Percentiles rank a stretch among this genome's conserved stretches.
Evolutionary conservation across 305 asterid species (phyloP).

Genomic region (Solanum hybrid): DNA sequence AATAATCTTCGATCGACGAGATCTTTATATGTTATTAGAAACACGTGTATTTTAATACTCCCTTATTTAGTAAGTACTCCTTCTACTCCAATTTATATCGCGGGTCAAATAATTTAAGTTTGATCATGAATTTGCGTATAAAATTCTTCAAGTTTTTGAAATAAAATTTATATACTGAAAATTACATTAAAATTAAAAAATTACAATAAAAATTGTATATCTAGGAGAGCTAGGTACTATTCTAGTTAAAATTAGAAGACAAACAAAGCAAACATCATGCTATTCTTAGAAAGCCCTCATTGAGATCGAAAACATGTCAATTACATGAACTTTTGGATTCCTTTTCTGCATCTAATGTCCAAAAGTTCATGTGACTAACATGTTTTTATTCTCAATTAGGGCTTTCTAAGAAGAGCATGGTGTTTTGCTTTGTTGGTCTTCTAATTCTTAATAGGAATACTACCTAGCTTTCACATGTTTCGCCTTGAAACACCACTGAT

Average conservation of each 20-base stretch:
- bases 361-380: background rate
- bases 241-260: conserved; percentile 25
- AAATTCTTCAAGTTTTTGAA: background rate
- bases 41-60: background rate
- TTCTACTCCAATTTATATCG: background rate
- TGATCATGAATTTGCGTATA: background rate
- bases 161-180: background rate
- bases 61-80: background rate
- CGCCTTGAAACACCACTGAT: conserved; percentile 61
- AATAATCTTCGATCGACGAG: background rate
- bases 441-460: conserved; percentile 47
- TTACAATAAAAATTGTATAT: background rate
- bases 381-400: background rate
- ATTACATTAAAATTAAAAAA: background rate
- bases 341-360: background rate
- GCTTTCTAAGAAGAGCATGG: background rate
- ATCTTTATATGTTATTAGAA: background rate
- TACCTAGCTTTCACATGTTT: conserved; percentile 63
- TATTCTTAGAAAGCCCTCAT: background rate
- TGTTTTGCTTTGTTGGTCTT: background rate
- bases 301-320: background rate
- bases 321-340: background rate
- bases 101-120: background rate
- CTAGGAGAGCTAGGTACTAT: conserved; percentile 63
- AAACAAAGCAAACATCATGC: background rate